A percentile compares a stretch with the other conserved stretches of the same genome.
These are phyloP conservation scores for Graphiopsis chlorocephala DNA, from an alignment of 2,329 filamentous ascomycete species.

Conservation along the genomic window DNA sequence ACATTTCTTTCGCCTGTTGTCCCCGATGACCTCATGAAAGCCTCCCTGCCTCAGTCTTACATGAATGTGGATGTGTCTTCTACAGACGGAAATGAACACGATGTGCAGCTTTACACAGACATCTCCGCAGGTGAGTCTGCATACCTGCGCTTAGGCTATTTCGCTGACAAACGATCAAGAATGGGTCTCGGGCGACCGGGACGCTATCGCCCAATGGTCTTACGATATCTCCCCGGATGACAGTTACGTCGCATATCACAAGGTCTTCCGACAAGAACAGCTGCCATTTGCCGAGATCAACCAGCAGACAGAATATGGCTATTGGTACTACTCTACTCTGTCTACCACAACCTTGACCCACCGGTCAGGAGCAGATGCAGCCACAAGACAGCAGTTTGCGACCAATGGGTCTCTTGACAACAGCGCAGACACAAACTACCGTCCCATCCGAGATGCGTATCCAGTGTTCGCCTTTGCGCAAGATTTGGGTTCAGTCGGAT, in stretches of 20 bases:
- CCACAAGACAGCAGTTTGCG: slow-evolving; percentile 49
- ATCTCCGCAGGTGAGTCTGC: slow-evolving; percentile 54
- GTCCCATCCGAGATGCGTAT: slow-evolving; percentile 47
- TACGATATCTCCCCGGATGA: slow-evolving; percentile 34
- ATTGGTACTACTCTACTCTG: slow-evolving; percentile 54
- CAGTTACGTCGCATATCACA: slow-evolving; percentile 27
- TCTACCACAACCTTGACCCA: slow-evolving; percentile 42
- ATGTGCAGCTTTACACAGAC: slow-evolving; percentile 69
- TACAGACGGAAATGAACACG: slow-evolving; percentile 59
- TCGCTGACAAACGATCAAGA: slow-evolving; percentile 47
- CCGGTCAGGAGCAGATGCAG: slow-evolving; percentile 45
- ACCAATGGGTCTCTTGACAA: slow-evolving; percentile 45
- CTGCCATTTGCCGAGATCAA: slow-evolving; percentile 44
- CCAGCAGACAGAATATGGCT: slow-evolving; percentile 53
- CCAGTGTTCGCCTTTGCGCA: slow-evolving; percentile 54
- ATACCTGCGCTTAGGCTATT: neutral
- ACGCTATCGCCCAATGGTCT: slow-evolving; percentile 59
- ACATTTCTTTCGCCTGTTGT: slow-evolving; percentile 71
- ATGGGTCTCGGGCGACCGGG: slow-evolving; percentile 64
- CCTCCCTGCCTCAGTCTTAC: slow-evolving; percentile 70
- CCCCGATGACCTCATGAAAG: slow-evolving; percentile 61
- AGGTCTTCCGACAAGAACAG: slow-evolving; percentile 31
- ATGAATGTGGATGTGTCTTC: slow-evolving; percentile 62
- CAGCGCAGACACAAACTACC: slow-evolving; percentile 45
- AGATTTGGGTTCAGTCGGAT: slow-evolving; percentile 47